These are phyloP conservation scores for Nigrograna mackinnonii DNA, from an alignment of 2,329 filamentous ascomycete species.

Conservation along the genomic window DNA sequence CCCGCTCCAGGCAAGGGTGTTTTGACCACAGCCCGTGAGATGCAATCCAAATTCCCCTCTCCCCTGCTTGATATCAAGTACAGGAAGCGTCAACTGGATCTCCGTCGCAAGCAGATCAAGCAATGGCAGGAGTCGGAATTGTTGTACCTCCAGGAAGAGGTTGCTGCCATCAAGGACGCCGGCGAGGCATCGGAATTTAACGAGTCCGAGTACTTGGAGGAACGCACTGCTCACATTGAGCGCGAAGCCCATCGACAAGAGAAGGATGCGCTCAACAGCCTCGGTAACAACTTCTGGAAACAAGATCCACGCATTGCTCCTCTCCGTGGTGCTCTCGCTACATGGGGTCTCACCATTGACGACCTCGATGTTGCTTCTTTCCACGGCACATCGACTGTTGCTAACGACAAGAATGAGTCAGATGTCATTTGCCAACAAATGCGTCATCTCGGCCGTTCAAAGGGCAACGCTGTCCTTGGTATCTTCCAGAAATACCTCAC, in stretches of 20 bases:
- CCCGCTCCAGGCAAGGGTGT: conserved; percentile 97
- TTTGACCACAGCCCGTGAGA: conserved; percentile 90
- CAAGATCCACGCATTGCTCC: conserved; percentile 91
- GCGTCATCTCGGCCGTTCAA: conserved; percentile 88
- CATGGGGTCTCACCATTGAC: conserved; percentile 97
- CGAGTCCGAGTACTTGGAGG: conserved; percentile 81
- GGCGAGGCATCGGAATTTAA: conserved; percentile 72
- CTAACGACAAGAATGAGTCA: conserved; percentile 99
- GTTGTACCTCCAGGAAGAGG: conserved; percentile 89
- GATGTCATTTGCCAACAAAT: conserved; percentile 97
- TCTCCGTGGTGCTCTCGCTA: conserved; percentile 91
- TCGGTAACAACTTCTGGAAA: conserved; percentile 99
- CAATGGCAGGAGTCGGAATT: conserved; percentile 96
- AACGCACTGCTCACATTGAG: conserved; percentile 85
- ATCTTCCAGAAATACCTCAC: conserved; percentile 99
- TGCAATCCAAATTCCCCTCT: conserved; percentile 88
- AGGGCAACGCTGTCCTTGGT: conserved; percentile 94
- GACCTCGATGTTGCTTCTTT: conserved; percentile 95
- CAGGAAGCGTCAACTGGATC: conserved; percentile 90
- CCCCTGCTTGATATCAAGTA: conserved; percentile 98
- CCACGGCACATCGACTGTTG: conserved; percentile 97
- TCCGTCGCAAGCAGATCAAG: conserved; percentile 92
- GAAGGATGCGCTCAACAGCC: conserved; percentile 87
- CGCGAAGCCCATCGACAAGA: conserved; percentile 86
- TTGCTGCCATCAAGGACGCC: conserved; percentile 82